phyloP scores from a whole-genome alignment of 2,329 filamentous ascomycete species.

The Phaeosphaeriaceae sp. region DNA sequence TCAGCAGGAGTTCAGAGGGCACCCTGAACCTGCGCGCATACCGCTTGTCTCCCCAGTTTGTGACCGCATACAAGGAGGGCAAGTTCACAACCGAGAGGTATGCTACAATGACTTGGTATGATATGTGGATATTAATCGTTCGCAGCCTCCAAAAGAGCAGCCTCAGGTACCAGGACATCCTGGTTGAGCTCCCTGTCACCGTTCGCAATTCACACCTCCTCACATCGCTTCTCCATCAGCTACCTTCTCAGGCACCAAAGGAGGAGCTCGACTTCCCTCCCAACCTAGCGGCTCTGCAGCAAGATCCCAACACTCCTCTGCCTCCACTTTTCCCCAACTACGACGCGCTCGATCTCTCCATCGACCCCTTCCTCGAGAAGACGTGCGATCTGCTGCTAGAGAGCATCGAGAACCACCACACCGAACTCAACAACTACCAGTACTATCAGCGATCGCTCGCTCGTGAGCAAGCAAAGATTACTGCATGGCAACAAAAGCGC shows the following conservation, averaged over 20 bases:
- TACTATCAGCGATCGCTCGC: conserved; percentile 93
- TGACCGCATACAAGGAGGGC: conserved; percentile 91
- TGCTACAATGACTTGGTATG: conserved; percentile 41
- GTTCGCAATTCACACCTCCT: conserved; percentile 98
- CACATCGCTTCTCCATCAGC: conserved; percentile 92
- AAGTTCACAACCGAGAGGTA: conserved; percentile 98
- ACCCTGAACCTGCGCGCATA: conserved; percentile 90
- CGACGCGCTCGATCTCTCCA: conserved; percentile 87
- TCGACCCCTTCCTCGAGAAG: conserved; percentile 98
- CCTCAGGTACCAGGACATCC: conserved; percentile 90
- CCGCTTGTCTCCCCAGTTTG: conserved; percentile 85
- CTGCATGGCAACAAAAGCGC: conserved; percentile 94
- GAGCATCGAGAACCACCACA: conserved; percentile 97
- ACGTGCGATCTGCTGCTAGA: conserved; percentile 96
- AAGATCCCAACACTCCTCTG: conserved; percentile 65
- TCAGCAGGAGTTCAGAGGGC: conserved; percentile 92
- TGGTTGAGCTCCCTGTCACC: conserved; percentile 86
- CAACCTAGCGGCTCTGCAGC: conserved; percentile 79
- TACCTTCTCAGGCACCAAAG: conserved; percentile 72
- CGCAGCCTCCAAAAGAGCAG: conserved; percentile 90
- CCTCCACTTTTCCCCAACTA: conserved; percentile 84
- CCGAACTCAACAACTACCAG: conserved; percentile 98
- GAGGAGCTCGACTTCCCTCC: conserved; percentile 77
- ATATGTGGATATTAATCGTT: conserved; percentile 18
- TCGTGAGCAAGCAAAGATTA: conserved; percentile 95